These are phyloP conservation scores for Trichocomaceae sp. DNA, from an alignment of 2,329 filamentous ascomycete genomes.

Conservation along the genomic window DNA sequence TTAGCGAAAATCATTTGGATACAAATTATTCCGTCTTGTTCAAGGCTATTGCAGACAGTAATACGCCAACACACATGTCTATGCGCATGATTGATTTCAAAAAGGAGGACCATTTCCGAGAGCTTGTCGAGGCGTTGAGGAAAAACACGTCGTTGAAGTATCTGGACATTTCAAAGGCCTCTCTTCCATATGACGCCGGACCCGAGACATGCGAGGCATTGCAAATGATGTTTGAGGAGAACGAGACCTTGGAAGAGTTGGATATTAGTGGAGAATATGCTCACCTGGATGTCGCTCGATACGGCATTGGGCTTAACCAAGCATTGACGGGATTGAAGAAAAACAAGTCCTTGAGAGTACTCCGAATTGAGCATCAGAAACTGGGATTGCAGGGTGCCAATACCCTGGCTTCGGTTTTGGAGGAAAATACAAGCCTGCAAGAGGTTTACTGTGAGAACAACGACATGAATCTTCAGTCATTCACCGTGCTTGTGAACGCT, in stretches of 20 bases:
- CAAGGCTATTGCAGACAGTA: constrained; percentile 42
- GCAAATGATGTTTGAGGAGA: constrained; percentile 59
- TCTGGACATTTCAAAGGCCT: constrained; percentile 64
- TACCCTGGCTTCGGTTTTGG: constrained; percentile 61
- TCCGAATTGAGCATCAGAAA: constrained; percentile 62
- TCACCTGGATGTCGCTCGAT: constrained; percentile 61
- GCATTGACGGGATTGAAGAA: constrained; percentile 58
- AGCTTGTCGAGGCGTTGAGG: constrained; percentile 56
- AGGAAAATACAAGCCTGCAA: constrained; percentile 55
- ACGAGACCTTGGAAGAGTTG: constrained; percentile 58
- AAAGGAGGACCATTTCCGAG: constrained; percentile 57
- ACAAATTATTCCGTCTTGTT: constrained; percentile 39
- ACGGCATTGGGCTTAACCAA: constrained; percentile 62
- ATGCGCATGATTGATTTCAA: constrained; percentile 65
- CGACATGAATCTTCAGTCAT: constrained; percentile 62
- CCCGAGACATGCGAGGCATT: constrained; percentile 60
- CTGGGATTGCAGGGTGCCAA: constrained; percentile 63
- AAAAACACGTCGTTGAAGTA: constrained; percentile 57
- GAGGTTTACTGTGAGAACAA: constrained; percentile 68
- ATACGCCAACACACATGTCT: constrained; percentile 57
- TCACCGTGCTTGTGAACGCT: constrained; percentile 62
- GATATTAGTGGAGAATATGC: constrained; percentile 67
- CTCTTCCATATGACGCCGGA: constrained; percentile 61
- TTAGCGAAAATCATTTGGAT: constrained; percentile 54
- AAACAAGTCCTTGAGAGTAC: constrained; percentile 55